Conservation (phyloP, 1,284 basidiomycete species). For the Leccinum ponderosum region DNA sequence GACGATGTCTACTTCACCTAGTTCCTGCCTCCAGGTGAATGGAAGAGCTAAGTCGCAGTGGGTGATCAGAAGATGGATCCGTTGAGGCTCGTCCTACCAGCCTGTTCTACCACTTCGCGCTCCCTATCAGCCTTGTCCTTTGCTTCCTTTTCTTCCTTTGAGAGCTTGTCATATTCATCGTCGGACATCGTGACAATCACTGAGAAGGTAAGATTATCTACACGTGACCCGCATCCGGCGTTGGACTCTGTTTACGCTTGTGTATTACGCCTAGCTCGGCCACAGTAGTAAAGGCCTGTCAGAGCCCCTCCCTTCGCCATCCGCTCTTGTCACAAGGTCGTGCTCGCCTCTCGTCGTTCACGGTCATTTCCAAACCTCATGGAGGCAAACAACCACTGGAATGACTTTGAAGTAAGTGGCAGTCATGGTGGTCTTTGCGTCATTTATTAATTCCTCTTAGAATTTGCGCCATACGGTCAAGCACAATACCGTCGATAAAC, state of each 20-base stretch:
- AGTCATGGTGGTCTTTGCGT: slow-evolving; percentile 2
- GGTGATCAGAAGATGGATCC: slow-evolving; percentile 18
- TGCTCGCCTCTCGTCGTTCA: slow-evolving; percentile 5
- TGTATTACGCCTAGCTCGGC: slow-evolving; percentile 17
- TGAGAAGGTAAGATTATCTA: slow-evolving; percentile 20
- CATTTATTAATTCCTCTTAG: slow-evolving; percentile 34
- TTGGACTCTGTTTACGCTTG: slow-evolving; percentile 29
- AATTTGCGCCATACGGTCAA: slow-evolving; percentile 48
- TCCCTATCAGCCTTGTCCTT: slow-evolving; percentile 70
- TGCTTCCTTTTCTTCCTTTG: slow-evolving; percentile 72
- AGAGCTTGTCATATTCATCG: slow-evolving; percentile 76
- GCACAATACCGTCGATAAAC: slow-evolving; percentile 71
- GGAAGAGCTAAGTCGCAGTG: slow-evolving; percentile 66
- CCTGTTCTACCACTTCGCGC: slow-evolving; percentile 81
- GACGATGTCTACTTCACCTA: slow-evolving; percentile 83
- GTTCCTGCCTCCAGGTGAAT: slow-evolving; percentile 90
- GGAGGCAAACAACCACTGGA: slow-evolving; percentile 34
- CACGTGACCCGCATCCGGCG: slow-evolving; percentile 28
- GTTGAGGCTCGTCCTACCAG: slow-evolving; percentile 53
- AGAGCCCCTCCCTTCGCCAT: slow-evolving; percentile 4
- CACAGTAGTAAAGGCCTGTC: neutral
- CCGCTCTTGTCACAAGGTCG: slow-evolving; percentile 13
- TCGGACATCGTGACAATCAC: slow-evolving; percentile 39
- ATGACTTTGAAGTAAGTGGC: slow-evolving; percentile 36
- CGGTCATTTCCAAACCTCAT: slow-evolving; percentile 17